Base-by-base conservation (phyloP, 2,329 filamentous ascomycete genomes). In the Aspergillus floridensis region DNA sequence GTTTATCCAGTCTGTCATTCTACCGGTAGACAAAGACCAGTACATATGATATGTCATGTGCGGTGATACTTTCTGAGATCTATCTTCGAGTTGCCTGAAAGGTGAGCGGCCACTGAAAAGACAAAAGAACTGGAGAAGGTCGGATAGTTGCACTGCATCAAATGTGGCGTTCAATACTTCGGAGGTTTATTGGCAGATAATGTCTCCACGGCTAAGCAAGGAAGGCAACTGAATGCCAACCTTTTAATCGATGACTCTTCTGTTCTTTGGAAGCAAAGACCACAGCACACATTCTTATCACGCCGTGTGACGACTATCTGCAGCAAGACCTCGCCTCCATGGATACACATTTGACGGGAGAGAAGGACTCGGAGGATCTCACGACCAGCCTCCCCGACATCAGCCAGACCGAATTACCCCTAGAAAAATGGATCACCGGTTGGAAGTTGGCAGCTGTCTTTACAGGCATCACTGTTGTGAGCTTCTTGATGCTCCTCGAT, bases 401-500 rank as follows among this genome's bases (percentile, higher is more conserved):
- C 38, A 44, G 38, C 16, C 38, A 44, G 16, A 16, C n/a, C 8
- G 38, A 44, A n/a, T 16, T 8, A 44, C 12, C 11, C 11, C 14
- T 12, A 19, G 14, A 44, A 19, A 16, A 44, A 44, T 44, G 38
- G 38, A 44, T 44, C 38, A 44, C 14, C 16, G 38, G 38, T n/a
- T 44, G 38, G 38, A 44, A 8, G 38, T 44, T 44, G 38, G 10
- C 38, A 8, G 38, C 38, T 7, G 38, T 44, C 38, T 44, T 79
- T 19, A 59, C 61, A 5, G 71, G 71, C 2, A 66, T 83, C 14
- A 80, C 79, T 0, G 61, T 80, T 3, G 76, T 75, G 7, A 74
- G 76, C 14, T 83, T 83, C 59, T 63, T 83, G 19, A 77, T 82
- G 70, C 64, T 84, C 61, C 63, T 85, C 4, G 83, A 85, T 58